Conservation (phyloP, 2,329 filamentous ascomycete species). For the Cephalotrichum gorgonifer region DNA sequence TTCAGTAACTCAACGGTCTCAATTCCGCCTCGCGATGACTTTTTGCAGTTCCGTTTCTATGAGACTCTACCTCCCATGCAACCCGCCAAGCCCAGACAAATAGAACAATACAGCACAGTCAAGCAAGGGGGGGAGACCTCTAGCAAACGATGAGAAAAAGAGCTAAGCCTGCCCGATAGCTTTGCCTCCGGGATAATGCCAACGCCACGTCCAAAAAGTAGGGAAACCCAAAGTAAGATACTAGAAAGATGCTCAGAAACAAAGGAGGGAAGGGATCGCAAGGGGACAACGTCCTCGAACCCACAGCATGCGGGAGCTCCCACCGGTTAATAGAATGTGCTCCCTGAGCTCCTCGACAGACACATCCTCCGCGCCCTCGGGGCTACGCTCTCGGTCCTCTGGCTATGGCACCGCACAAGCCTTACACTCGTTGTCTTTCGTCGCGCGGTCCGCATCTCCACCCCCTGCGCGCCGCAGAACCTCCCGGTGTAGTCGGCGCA, state of each 20-base stretch:
- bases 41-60: neutral
- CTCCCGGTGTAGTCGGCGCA: neutral
- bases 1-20: neutral
- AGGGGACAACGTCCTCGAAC: neutral
- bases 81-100: neutral
- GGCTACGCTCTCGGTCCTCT: neutral
- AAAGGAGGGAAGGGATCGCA: neutral
- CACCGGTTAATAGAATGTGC: neutral
- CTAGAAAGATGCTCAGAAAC: neutral
- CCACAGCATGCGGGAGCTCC: too few relatives aligned
- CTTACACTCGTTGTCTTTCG: slow-evolving; percentile 6
- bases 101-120: neutral
- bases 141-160: neutral
- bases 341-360: neutral
- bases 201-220: neutral
- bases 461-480: neutral
- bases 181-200: neutral
- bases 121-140: neutral
- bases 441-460: slow-evolving; percentile 2
- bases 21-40: neutral
- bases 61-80: neutral
- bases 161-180: neutral
- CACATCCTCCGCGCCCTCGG: neutral
- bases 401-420: slow-evolving; percentile 4
- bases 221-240: neutral